phyloP scores from a whole-genome alignment of 192 early-diverging fungal genomes.

The Rhizophlyctis rosea region DNA sequence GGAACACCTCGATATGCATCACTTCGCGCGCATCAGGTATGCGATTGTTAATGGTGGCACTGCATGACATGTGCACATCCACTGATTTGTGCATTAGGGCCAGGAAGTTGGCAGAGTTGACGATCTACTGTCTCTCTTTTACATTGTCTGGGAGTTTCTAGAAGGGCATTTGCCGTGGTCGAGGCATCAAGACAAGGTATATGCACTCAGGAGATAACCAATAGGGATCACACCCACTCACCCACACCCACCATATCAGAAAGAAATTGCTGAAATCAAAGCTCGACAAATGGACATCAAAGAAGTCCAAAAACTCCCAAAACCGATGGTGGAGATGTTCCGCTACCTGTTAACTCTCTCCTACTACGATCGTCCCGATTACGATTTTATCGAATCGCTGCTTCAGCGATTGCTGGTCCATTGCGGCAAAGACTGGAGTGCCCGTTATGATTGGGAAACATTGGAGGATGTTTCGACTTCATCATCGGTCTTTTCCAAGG shows the following conservation, averaged over 20 bases:
- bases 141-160: constrained; percentile 51
- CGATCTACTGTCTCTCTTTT: constrained; percentile 59
- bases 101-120: constrained; percentile 54
- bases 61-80: too few relatives aligned
- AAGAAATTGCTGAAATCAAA: constrained; percentile 43
- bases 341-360: constrained; percentile 29
- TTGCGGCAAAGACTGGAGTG: not conserved
- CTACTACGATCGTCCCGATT: constrained; percentile 37
- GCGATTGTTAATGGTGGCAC: constrained; percentile 18
- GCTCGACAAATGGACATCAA: constrained; percentile 13
- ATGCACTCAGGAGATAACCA: too few relatives aligned
- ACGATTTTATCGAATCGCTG: constrained; percentile 22
- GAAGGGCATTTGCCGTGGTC: constrained; percentile 51
- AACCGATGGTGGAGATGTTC: constrained; percentile 23
- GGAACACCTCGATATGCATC: constrained; percentile 59
- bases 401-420: constrained; percentile 21
- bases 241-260: not conserved
- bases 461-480: not conserved
- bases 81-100: too few relatives aligned
- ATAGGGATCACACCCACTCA: not conserved
- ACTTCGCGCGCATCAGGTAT: constrained; percentile 40
- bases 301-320: constrained; percentile 27
- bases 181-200: constrained; percentile 53
- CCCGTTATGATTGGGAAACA: not conserved
- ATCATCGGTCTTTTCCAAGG: too few relatives aligned